Evolutionary conservation across 331 rosid species (phyloP), one percentile per base, ranked within the genome.

Genomic region (Dryas integrifolia): DNA sequence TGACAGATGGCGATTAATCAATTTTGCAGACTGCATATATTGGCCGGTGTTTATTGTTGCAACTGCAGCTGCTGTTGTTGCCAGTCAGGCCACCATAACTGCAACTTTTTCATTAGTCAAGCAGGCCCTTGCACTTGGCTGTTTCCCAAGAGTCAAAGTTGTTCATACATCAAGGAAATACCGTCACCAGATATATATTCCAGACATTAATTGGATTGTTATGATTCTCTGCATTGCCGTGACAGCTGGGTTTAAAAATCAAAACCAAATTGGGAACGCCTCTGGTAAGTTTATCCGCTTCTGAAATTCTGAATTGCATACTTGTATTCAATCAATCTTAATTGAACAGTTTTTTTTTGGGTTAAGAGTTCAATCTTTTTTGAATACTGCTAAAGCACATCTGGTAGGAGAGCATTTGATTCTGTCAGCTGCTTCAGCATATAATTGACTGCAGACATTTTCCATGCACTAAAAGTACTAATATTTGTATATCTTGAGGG

Each of bases 141-240:
- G 85, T 35, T 81, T 81, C 58, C 85, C 85, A 18, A 77, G 82
- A 73, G 82, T 77, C 55, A 68, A 82, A 73, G 76, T 82, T 5
- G 74, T 77, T 6, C 76, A 82, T 49, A 82, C 85, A 0, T 82
- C 82, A 5, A 66, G 67, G 64, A 80, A 75, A 38, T 57, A 72
- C 51, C 85, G 62, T 13, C 58, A 59, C 67, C 85, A 81, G 55
- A 72, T 81, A 6, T 81, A 72, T 63, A 73, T 81, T 62, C 85
- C 85, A 7, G 85, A 81, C 10, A 58, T 81, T 30, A 81, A 77
- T 58, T 81, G 85, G 85, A 81, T 81, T 68, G 73, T 81, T 8
- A 77, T 81, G 85, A 63, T 72, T 55, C 79, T 81, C 39, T 81
- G 85, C 58, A 72, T 81, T 40, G 72, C 79, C 5, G 85, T 81